Base-by-base conservation (phyloP, 306 rosid species). In the Biancaea sappan region DNA sequence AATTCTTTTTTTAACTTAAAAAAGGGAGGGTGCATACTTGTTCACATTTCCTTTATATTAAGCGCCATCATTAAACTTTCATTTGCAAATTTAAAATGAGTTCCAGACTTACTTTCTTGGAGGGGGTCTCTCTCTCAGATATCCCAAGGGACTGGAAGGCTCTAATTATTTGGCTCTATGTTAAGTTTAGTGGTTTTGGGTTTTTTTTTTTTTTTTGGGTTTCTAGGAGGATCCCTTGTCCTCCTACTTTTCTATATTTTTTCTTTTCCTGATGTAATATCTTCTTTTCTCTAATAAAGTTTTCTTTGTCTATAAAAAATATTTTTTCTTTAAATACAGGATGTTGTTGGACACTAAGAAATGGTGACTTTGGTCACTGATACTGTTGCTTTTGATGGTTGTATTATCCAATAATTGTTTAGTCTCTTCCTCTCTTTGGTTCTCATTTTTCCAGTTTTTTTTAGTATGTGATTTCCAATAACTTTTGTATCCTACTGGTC, bases 401-500 rank as follows among this genome's bases (percentile, higher is more conserved):
- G 7, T 67, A 6, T 34, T 19, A 12, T 15, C 34, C 31, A 8
- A 11, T 50, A 51, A 51, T 34, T 51, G 15, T 35, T 32, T 19
- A 62, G n/a, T n/a, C n/a, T n/a, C n/a, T n/a, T n/a, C n/a, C 21
- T 15, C 40, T 29, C 40, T 32, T 59, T 29, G 6, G 38, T 22
- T n/a, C 43, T 53, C 15, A 10, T 21, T 47, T 28, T 21, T 60
- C 41, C 21, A 25, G 22, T 56, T 72, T 22, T 57, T 46, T 41
- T 77, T 21, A 28, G 38, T 52, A 25, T 83, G 64, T 77, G 37
- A 74, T 77, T 81, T 71, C 69, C 75, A 63, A 54, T 71, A 57
- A 71, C 68, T 73, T 35, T 71, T 71, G 61, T 81, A 73, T 65
- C 41, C 48, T 43, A 61, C 71, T 77, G 71, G 59, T 59, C 54